phyloP scores from a whole-genome alignment of 805 yeast species.

The Starmerella vitae region DNA sequence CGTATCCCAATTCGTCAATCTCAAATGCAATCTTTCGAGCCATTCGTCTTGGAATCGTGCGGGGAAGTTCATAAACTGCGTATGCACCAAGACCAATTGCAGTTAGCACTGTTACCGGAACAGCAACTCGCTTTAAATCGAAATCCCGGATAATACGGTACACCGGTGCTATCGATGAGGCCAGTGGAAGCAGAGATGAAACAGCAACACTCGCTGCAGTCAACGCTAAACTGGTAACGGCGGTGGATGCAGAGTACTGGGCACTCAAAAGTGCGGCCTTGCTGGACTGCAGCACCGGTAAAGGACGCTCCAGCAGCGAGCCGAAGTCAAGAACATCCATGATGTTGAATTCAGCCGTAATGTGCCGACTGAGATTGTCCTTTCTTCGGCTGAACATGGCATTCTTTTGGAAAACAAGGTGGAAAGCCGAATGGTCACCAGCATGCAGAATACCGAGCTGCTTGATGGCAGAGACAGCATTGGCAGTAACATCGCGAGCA shows the following conservation, averaged over 20 bases:
- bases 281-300: conserved; percentile 18
- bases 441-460: conserved; percentile 48
- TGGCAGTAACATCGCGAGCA: conserved; percentile 50
- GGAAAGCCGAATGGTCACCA: conserved; percentile 42
- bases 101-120: conserved; percentile 41
- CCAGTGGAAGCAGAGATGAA: conserved; percentile 27
- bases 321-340: conserved; percentile 74
- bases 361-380: conserved; percentile 46
- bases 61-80: conserved; percentile 67
- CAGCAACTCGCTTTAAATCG: conserved; percentile 35
- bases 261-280: conserved; percentile 14
- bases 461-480: conserved; percentile 50
- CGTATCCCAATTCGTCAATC: conserved; percentile 57
- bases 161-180: conserved; percentile 24
- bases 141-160: conserved; percentile 41
- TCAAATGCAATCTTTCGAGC: conserved; percentile 56
- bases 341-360: conserved; percentile 47
- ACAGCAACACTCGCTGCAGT: conserved; percentile 20
- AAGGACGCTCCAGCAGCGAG: conserved; percentile 24
- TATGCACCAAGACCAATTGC: conserved; percentile 46
- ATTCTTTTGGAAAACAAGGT: conserved; percentile 39
- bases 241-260: conserved; percentile 16
- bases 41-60: conserved; percentile 74
- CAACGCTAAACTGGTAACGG: conserved; percentile 17
- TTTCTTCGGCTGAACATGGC: conserved; percentile 71